Percentiles rank a stretch among this genome's conserved stretches.
Conservation (phyloP, 1,284 basidiomycete species). For the Fomitiporia mediterranea region DNA sequence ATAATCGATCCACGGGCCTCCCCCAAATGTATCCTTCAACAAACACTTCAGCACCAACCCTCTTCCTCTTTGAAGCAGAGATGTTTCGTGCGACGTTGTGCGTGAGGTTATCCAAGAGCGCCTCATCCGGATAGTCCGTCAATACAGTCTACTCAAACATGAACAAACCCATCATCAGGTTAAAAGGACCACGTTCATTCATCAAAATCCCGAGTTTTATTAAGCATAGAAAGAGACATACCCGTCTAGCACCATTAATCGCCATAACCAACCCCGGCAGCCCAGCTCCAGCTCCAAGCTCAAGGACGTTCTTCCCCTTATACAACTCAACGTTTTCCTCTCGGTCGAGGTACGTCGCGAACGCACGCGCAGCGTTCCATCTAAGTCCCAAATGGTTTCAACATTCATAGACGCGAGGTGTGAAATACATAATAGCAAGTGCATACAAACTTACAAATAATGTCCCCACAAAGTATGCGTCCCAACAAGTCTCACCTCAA, state of each 20-base stretch:
- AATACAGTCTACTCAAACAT: slow-evolving; percentile 78
- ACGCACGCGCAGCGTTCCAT: slow-evolving; percentile 80
- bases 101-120: slow-evolving; percentile 75
- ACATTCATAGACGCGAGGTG: too few relatives aligned
- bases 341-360: slow-evolving; percentile 71
- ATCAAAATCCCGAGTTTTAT: too few relatives aligned
- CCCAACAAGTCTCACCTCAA: slow-evolving; percentile 77
- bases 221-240: slow-evolving; percentile 33
- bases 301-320: slow-evolving; percentile 54
- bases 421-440: neutral
- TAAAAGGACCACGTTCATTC: too few relatives aligned
- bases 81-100: slow-evolving; percentile 68
- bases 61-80: slow-evolving; percentile 24
- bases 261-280: slow-evolving; percentile 77
- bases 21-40: slow-evolving; percentile 93
- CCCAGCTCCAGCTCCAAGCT: slow-evolving; percentile 91
- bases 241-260: slow-evolving; percentile 62
- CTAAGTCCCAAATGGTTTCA: slow-evolving; percentile 35
- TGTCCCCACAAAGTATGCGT: slow-evolving; percentile 91
- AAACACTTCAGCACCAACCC: slow-evolving; percentile 32
- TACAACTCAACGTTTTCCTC: slow-evolving; percentile 47
- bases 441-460: slow-evolving; percentile 56
- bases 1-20: slow-evolving; percentile 50
- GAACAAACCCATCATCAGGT: too few relatives aligned
- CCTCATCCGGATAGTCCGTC: slow-evolving; percentile 89